Conservation (phyloP, 2,329 filamentous ascomycete genomes). For the Gnomoniopsis sp. region DNA sequence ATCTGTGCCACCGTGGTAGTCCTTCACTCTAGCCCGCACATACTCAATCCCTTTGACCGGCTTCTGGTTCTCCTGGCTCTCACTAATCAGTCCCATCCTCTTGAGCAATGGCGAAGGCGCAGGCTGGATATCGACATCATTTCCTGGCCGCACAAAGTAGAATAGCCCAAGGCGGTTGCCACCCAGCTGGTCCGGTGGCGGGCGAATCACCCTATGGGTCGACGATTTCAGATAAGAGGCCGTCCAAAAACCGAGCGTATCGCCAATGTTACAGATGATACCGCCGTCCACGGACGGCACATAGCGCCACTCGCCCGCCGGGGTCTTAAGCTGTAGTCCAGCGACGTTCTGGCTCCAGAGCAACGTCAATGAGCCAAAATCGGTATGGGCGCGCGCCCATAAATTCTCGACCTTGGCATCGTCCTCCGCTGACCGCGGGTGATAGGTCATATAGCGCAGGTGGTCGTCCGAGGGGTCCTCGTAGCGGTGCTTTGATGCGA, state of each 20-base stretch:
- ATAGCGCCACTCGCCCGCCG: conserved; percentile 39
- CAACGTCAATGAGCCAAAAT: conserved; percentile 49
- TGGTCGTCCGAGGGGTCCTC: conserved; percentile 49
- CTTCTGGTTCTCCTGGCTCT: no score
- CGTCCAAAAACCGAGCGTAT: conserved; percentile 29
- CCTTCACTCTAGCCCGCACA: no score
- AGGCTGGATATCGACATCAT: conserved; percentile 21
- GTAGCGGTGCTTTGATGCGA: conserved; percentile 50
- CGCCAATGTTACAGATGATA: conserved; percentile 41
- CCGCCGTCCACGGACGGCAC: conserved; percentile 40
- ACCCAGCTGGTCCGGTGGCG: conserved; percentile 31
- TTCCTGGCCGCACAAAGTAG: conserved; percentile 35
- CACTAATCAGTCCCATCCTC: no score
- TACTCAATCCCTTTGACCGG: no score
- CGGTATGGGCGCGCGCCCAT: conserved; percentile 40
- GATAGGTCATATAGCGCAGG: conserved; percentile 54
- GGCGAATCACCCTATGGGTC: conserved; percentile 31
- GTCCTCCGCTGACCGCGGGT: conserved; percentile 37
- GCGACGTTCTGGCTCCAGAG: conserved; percentile 53
- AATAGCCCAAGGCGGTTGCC: conserved; percentile 30
- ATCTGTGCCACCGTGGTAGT: no score
- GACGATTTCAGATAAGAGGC: conserved; percentile 30
- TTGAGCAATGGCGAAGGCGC: no score
- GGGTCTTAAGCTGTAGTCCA: conserved; percentile 44
- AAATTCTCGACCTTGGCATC: conserved; percentile 28